These are phyloP conservation scores for Tephrocybe rancida DNA, from an alignment of 768 basidiomycete genomes.

Conservation along the genomic window DNA sequence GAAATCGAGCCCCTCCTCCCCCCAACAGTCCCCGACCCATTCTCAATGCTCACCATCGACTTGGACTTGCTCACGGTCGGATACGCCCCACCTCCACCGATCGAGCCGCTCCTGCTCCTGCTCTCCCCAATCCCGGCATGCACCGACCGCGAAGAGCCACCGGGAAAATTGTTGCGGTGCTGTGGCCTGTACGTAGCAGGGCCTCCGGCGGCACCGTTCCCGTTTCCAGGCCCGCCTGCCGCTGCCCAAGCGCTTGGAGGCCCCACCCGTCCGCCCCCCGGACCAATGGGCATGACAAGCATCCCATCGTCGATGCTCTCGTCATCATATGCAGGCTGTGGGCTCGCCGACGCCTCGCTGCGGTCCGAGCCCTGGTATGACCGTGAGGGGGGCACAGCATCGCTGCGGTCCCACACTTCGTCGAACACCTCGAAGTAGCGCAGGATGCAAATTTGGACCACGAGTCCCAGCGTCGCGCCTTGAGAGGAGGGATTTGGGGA, in stretches of 20 bases:
- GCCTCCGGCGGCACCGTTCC: not conserved
- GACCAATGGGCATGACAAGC: conserved; percentile 73
- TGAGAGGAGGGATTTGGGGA: conserved; percentile 31
- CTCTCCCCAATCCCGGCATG: conserved; percentile 30
- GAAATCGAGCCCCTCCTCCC: conserved; percentile 61
- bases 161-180: conserved; percentile 37
- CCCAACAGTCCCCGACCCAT: conserved; percentile 33
- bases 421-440: conserved; percentile 88
- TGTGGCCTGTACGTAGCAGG: conserved; percentile 34
- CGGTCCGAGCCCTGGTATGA: conserved; percentile 10
- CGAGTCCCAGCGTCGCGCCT: conserved; percentile 67
- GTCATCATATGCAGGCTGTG: conserved; percentile 46
- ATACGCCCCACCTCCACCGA: conserved; percentile 15
- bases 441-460: conserved; percentile 79
- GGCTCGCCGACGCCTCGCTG: conserved; percentile 20
- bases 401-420: conserved; percentile 72
- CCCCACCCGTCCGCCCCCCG: conserved; percentile 22
- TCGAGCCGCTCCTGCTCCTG: conserved; percentile 22
- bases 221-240: conserved; percentile 9
- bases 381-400: conserved; percentile 47
- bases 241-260: conserved; percentile 43
- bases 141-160: conserved; percentile 32
- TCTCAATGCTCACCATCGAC: conserved; percentile 73
- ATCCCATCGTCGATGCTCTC: conserved; percentile 78
- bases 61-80: conserved; percentile 42